Percentiles rank a stretch among this genome's conserved stretches.
Conservation (phyloP, 148 eudicot genomes). For the Persicaria tinctoria region DNA sequence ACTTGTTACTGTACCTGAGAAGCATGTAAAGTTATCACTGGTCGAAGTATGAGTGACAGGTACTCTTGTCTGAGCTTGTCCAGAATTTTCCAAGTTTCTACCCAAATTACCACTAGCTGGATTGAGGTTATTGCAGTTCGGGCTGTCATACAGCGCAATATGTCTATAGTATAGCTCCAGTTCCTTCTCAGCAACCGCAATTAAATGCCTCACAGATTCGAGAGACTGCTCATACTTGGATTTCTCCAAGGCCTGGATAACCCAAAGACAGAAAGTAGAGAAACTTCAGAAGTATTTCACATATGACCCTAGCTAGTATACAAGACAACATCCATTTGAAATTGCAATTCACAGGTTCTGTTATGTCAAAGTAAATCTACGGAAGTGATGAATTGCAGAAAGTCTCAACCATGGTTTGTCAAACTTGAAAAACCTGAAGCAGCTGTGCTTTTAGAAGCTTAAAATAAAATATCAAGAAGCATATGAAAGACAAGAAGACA, state of each 20-base stretch:
- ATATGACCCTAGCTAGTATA: background rate
- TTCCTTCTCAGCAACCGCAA: conserved; percentile 77
- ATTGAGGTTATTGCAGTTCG: conserved; percentile 27
- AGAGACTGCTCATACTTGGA: conserved; percentile 92
- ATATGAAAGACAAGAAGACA: background rate
- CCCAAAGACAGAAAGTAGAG: background rate
- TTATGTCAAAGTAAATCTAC: background rate
- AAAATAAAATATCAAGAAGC: background rate
- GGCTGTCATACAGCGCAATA: conserved; percentile 65
- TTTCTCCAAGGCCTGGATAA: conserved; percentile 67
- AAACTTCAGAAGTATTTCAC: background rate
- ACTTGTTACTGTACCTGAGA: background rate
- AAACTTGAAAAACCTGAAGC: background rate
- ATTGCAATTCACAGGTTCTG: background rate
- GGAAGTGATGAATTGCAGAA: background rate
- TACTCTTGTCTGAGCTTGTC: background rate
- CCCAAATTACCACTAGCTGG: background rate
- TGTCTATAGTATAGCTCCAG: conserved; percentile 87
- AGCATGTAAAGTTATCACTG: background rate
- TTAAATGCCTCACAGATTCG: conserved; percentile 74
- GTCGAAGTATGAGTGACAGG: background rate
- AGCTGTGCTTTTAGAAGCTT: background rate
- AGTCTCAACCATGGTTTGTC: background rate
- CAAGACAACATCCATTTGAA: background rate
- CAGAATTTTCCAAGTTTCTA: background rate